Base-by-base conservation (phyloP, 164 flowering plant genomes). In the Vitis riparia region DNA sequence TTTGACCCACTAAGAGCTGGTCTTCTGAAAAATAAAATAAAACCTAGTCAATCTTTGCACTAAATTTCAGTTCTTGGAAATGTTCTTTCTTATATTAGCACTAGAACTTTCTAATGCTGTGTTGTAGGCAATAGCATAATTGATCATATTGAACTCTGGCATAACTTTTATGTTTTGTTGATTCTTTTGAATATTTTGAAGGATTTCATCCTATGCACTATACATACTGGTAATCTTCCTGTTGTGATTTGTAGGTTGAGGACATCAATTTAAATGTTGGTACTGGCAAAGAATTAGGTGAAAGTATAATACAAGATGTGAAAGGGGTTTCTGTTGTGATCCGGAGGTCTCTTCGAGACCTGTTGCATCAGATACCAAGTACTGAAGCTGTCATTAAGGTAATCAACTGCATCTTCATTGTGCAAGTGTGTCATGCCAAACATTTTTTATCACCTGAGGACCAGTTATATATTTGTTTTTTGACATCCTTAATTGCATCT, bases 241-340 rank as follows among this genome's bases (percentile, higher is more conserved):
- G 5, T 59, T 68, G 13, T 62, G 65, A 48, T 65, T 44, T 56
- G 70, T 75, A 93, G 99, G 84, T 94, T 72, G 87, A 90, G 60
- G 94, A 90, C 75, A 89, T 95, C 78, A 88, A 90, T 75, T 78
- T 95, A 70, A 89, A 85, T 78, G 89, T 95, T 75, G 99, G 94
- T 51, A 80, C 81, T 63, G 93, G 91, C 67, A 64, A 71, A 17
- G 86, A 83, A 44, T 66, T 85, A 53, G 88, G 97, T 75, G 96
- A 87, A 75, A 93, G 90, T 79, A 91, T 95, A 77, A 90, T 95
- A 73, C 83, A 88, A 66, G 91, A 93, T 81, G 94, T 95, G 51
- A 88, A 86, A 71, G 99, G 98, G 59, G 79, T 93, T 68, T 91
- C 99, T 55, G 71, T 95, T 71, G 81, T 87, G 67, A 81, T 95